A percentile compares a stretch with the other conserved stretches of the same genome.
These are phyloP conservation scores for Teunomyces kruisii DNA, from an alignment of 805 yeast species.

Conservation along the genomic window DNA sequence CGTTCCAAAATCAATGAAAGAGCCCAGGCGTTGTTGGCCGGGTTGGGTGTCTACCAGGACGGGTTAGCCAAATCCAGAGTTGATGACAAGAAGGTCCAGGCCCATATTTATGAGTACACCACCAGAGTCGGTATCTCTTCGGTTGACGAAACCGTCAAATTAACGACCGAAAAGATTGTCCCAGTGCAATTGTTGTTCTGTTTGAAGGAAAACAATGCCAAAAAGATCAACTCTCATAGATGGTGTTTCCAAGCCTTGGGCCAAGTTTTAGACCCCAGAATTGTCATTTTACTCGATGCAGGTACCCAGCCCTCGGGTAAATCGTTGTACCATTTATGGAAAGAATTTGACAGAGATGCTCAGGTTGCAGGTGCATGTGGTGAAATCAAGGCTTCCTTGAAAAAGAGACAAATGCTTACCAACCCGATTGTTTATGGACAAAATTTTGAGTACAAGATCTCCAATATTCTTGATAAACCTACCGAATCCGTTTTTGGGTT, in stretches of 20 bases:
- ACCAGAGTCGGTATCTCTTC: constrained; percentile 52
- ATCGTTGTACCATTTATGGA: constrained; percentile 60
- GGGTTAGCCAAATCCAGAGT: constrained; percentile 62
- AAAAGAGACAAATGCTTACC: constrained; percentile 45
- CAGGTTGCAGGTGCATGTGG: constrained; percentile 72
- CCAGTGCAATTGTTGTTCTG: constrained; percentile 65
- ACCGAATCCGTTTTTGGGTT: constrained; percentile 65
- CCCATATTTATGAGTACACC: constrained; percentile 67
- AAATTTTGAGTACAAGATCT: constrained; percentile 66
- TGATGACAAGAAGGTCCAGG: constrained; percentile 59
- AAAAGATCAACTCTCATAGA: constrained; percentile 65
- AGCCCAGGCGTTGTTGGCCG: constrained; percentile 62
- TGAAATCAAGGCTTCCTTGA: constrained; percentile 62
- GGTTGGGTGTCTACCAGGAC: constrained; percentile 65
- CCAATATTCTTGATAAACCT: constrained; percentile 67
- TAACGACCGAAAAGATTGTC: constrained; percentile 53
- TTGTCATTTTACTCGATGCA: constrained; percentile 58
- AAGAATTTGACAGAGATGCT: constrained; percentile 57
- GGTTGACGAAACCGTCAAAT: constrained; percentile 53
- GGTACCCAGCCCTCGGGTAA: constrained; percentile 64
- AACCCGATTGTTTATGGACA: constrained; percentile 67
- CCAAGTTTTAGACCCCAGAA: constrained; percentile 55
- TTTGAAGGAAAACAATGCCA: constrained; percentile 60
- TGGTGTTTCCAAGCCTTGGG: constrained; percentile 71
- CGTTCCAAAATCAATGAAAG: constrained; percentile 63